Evolutionary conservation across 306 rosid genomes (phyloP).

Genomic region (Senna siamea): DNA sequence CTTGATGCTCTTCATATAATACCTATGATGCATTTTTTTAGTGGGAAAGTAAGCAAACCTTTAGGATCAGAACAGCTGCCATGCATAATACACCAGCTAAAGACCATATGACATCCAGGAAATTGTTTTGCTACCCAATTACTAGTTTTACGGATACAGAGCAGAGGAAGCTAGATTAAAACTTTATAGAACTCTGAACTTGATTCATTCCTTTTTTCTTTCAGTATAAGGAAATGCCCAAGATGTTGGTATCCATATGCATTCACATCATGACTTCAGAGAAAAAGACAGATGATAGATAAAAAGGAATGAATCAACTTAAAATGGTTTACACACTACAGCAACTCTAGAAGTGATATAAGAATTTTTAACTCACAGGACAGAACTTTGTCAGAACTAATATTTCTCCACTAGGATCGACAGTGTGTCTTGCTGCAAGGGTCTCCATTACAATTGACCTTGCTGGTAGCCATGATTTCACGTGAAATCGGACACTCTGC

Average conservation of each 20-base stretch:
- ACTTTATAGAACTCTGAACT: neutral
- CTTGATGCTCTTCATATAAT: neutral
- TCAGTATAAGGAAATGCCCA: slow-evolving; percentile 2
- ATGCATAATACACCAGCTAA: neutral
- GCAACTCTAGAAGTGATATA: slow-evolving; percentile 12
- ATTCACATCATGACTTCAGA: slow-evolving; percentile 29
- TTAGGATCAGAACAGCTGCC: neutral
- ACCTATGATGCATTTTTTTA: neutral
- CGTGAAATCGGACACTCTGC: slow-evolving; percentile 79
- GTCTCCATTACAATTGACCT: slow-evolving; percentile 86
- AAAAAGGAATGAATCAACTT: slow-evolving; percentile 25
- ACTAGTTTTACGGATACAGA: slow-evolving; percentile 7
- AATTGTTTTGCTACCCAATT: slow-evolving; percentile 4
- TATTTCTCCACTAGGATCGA: slow-evolving; percentile 92
- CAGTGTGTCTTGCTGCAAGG: slow-evolving; percentile 64
- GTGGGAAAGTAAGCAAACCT: neutral
- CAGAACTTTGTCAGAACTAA: slow-evolving; percentile 78
- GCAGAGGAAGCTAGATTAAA: neutral
- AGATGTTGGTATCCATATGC: neutral
- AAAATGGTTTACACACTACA: neutral
- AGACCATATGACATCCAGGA: slow-evolving; percentile 11
- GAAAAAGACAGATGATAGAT: neutral
- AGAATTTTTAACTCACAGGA: slow-evolving; percentile 72
- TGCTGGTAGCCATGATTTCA: slow-evolving; percentile 96
- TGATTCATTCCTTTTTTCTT: no score